Evolutionary conservation across 2,329 filamentous ascomycete genomes (phyloP).

Genomic region (Beauveria sp.): DNA sequence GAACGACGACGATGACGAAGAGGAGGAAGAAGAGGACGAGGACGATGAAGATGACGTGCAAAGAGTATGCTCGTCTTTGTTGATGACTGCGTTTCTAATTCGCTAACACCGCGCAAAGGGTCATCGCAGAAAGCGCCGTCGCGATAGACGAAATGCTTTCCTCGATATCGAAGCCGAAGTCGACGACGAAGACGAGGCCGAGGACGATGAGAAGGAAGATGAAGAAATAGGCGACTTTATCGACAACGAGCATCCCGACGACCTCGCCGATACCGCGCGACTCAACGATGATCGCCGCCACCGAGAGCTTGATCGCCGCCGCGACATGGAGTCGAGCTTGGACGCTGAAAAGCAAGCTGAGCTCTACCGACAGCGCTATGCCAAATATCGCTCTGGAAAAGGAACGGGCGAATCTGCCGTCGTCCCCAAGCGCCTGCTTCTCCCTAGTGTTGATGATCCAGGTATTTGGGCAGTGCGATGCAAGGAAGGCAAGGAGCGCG

Average conservation of each 20-base stretch:
- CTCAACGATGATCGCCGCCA: slow-evolving; percentile 88
- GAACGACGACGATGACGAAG: slow-evolving; percentile 27
- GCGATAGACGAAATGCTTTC: slow-evolving; percentile 73
- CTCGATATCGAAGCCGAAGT: slow-evolving; percentile 98
- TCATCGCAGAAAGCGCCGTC: slow-evolving; percentile 74
- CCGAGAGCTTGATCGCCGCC: slow-evolving; percentile 85
- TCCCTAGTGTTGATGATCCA: slow-evolving; percentile 90
- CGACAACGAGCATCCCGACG: slow-evolving; percentile 84
- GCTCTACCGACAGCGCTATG: slow-evolving; percentile 78
- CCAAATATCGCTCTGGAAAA: slow-evolving; percentile 69
- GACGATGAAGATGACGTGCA: slow-evolving; percentile 62
- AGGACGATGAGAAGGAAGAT: slow-evolving; percentile 83
- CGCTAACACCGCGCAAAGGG: slow-evolving; percentile 31
- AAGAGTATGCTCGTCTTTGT: slow-evolving; percentile 37
- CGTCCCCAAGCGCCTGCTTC: slow-evolving; percentile 75
- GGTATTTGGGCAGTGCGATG: slow-evolving; percentile 92
- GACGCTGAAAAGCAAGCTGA: slow-evolving; percentile 92
- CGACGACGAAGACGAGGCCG: slow-evolving; percentile 83
- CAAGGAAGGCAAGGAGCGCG: slow-evolving; percentile 90
- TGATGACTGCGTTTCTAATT: not conserved
- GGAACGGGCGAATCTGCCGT: slow-evolving; percentile 63
- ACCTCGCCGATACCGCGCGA: slow-evolving; percentile 70
- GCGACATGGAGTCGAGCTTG: slow-evolving; percentile 78
- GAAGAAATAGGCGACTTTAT: slow-evolving; percentile 78
- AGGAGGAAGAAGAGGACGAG: slow-evolving; percentile 39